Evolutionary conservation across 2,329 filamentous ascomycete genomes (phyloP), one percentile per base, ranked within the genome.

Genomic region (Aspergillus pseudonomiae): DNA sequence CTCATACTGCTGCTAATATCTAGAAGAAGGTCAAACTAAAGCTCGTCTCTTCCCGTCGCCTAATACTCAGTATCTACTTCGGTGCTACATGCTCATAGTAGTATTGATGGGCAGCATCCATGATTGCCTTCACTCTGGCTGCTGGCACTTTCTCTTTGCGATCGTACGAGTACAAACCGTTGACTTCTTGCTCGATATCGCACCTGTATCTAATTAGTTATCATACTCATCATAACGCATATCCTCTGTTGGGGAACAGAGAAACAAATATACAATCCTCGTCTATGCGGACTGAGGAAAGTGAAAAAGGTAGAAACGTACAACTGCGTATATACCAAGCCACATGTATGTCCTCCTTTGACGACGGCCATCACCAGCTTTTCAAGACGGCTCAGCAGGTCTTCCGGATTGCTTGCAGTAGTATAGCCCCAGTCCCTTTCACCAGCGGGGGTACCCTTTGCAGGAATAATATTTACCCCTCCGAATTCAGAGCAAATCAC

Each of bases 401-500:
- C 89, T 19, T 84, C 78, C 0, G 86, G 76, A 69, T 90, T 85
- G 0, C 75, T 82, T 0, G 88, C 89, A 0, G 88, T 91, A 1
- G 88, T 91, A 70, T 91, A 91, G 0, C 88, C 89, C 89, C 89
- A 91, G 61, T 88, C 85, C 6, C 83, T 78, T 11, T 82, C 82
- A 0, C 82, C 77, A 0, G 76, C 78, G 1, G 74, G 71, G 3
- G 61, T 69, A 28, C 76, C 75, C 48, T 81, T 79, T 0, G 80
- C 75, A 0, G 83, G 81, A 0, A 86, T 84, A 68, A 91, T 89
- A 69, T 90, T 91, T 48, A 91, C 86, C 4, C 89, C 89, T 3
- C 88, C 88, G 65, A 90, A 90, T 70, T 91, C 89, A 2, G 86
- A 88, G 73, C 87, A 89, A 65, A 91, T 84, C 41, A 91, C 81